Evolutionary conservation across 139 green algal genomes (phyloP).

Genomic region (Asterochloris sp.): DNA sequence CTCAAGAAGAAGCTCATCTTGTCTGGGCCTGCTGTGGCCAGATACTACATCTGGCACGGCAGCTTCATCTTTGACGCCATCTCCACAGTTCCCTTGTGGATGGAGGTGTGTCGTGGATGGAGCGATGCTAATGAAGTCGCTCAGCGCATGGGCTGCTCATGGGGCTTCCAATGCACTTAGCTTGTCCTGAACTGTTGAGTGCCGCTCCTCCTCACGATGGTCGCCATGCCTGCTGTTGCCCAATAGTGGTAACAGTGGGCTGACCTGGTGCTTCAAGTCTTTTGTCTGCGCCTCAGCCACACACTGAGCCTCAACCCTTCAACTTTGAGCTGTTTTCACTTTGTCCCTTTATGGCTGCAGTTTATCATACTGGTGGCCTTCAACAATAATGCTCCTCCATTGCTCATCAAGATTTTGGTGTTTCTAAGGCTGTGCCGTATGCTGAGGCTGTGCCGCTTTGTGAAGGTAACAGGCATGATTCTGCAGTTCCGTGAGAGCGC

Average conservation of each 20-base stretch:
- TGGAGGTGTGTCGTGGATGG: conserved; percentile 1
- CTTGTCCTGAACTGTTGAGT: no score
- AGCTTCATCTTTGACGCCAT: conserved; percentile 25
- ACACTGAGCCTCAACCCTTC: no score
- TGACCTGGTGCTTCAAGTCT: no score
- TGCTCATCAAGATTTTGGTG: conserved; percentile 6
- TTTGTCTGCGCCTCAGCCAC: no score
- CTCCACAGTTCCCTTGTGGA: conserved; percentile 14
- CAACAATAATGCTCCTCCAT: background rate
- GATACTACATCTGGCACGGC: conserved; percentile 35
- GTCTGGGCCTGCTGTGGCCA: conserved; percentile 24
- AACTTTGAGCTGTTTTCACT: no score
- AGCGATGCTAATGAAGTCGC: no score
- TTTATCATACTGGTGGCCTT: conserved; percentile 21
- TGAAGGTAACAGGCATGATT: background rate
- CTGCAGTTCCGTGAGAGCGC: background rate
- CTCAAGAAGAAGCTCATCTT: conserved; percentile 40
- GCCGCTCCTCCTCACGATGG: no score
- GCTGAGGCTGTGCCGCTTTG: conserved; percentile 14
- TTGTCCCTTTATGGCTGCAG: conserved; percentile 5
- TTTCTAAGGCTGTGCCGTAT: conserved; percentile 31
- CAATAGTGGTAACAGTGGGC: no score
- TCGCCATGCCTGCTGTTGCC: no score
- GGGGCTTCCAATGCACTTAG: no score
- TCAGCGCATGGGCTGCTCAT: no score